Evolutionary conservation across 345 rosid genomes (phyloP), one percentile per base, ranked within the genome.

Genomic region (Trapa incisa): DNA sequence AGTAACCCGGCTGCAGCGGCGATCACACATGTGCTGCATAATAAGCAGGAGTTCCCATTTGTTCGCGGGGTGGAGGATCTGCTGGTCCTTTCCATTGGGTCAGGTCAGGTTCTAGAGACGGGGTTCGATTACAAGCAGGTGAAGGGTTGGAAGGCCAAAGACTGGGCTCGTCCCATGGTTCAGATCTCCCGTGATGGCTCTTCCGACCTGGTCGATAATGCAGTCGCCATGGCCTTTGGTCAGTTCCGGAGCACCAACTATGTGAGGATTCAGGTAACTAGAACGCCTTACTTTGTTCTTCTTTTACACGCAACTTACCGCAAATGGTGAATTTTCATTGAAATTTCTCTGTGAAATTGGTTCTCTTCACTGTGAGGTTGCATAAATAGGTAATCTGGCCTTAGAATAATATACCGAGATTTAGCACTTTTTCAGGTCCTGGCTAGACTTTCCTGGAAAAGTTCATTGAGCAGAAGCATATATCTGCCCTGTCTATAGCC

Each of bases 1-100:
- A 87, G 79, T 65, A 93, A 93, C 72, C 98, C 97, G 11, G 75
- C 98, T 3, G 85, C 96, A 2, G 98, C 98, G 16, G 97, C 98
- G 15, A 90, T 93, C 41, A 93, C 98, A 64, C 98, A 93, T 78
- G 98, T 93, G 71, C 74, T 93, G 67, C 98, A 93, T 52, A 93
- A 93, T 75, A 93, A 93, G 83, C 96, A 90, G 70, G 98, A 93
- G 79, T 93, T 93, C 36, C 98, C 98, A 13, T 90, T 90, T 68
- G 98, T 93, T 68, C 80, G 96, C 67, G 98, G 98, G 0, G 94
- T 88, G 33, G 98, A 90, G 83, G 98, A 93, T 81, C 80, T 93
- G 75, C 68, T 93, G 72, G 97, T 93, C 37, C 74, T 93, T 50
- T 88, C 96, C 13, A 65, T 93, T 5, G 98, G 96, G 39, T 82